A percentile compares a stretch with the other conserved stretches of the same genome.
phyloP scores from a whole-genome alignment of 768 basidiomycete genomes.

The Suillus brevipes region DNA sequence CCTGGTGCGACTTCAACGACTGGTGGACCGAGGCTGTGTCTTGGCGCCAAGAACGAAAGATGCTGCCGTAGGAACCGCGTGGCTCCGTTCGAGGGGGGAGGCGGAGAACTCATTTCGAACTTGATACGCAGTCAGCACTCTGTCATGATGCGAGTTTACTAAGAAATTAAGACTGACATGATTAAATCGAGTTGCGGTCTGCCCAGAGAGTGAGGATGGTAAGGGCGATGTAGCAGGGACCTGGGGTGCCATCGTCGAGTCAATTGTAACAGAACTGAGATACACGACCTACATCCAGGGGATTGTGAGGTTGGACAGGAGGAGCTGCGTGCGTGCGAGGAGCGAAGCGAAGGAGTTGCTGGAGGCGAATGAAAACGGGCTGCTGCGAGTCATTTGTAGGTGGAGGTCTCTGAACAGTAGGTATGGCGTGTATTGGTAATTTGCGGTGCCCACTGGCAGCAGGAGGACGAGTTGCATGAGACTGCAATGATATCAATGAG shows the following conservation, averaged over 20 bases:
- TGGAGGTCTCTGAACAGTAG: rapidly evolving
- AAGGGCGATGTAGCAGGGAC: too few species aligned
- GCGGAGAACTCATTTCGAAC: neutral
- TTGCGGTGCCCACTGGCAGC: neutral
- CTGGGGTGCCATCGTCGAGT: too few species aligned
- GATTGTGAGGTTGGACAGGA: too few species aligned
- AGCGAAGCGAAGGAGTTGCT: neutral
- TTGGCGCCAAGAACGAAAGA: neutral
- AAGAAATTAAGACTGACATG: neutral
- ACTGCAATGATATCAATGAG: neutral
- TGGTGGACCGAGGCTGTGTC: neutral
- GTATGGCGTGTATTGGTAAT: neutral
- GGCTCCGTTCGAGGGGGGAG: neutral
- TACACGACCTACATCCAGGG: too few species aligned
- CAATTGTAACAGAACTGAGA: too few species aligned
- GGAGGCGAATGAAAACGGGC: neutral
- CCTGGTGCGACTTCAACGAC: neutral
- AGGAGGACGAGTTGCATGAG: neutral
- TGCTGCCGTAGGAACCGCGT: neutral
- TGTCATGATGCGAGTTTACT: neutral
- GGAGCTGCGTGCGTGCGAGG: neutral
- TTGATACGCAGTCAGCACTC: neutral
- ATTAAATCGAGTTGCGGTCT: neutral
- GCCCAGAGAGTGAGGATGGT: too few species aligned
- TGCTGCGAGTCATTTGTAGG: neutral